Evolutionary conservation across 192 early-diverging fungal genomes (phyloP).

Genomic region (Backusella circina): DNA sequence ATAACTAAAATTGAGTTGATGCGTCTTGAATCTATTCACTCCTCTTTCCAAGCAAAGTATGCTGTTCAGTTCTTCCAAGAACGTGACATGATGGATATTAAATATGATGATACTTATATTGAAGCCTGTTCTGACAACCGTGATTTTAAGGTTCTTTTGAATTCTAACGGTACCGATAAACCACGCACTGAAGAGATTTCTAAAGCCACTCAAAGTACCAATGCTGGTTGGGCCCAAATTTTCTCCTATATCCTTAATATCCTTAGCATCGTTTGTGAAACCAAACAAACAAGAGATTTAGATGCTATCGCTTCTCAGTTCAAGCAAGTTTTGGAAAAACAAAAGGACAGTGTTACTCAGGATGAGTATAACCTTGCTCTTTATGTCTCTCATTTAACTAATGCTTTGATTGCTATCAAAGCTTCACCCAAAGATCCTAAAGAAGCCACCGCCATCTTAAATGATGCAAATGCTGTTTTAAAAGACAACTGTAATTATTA

Average conservation of each 20-base stretch:
- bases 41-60: constrained; percentile 44
- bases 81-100: constrained; percentile 50
- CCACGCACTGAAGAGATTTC: constrained; percentile 36
- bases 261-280: constrained; percentile 25
- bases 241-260: constrained; percentile 33
- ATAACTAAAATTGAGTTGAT: constrained; percentile 62
- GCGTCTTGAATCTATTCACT: constrained; percentile 58
- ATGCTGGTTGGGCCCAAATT: constrained; percentile 18
- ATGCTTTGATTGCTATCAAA: constrained; percentile 14
- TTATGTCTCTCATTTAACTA: constrained; percentile 7
- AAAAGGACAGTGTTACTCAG: background rate
- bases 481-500: constrained; percentile 6
- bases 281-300: constrained; percentile 12
- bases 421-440: constrained; percentile 2
- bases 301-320: constrained; percentile 7
- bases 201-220: constrained; percentile 33
- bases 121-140: constrained; percentile 63
- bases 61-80: constrained; percentile 51
- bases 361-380: constrained; percentile 11
- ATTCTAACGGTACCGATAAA: constrained; percentile 40
- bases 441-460: background rate
- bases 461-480: background rate
- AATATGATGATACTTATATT: constrained; percentile 48
- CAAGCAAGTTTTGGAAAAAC: background rate
- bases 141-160: constrained; percentile 63